Base-by-base conservation (phyloP, 495 filamentous ascomycete species). In the Aspergillus carlsbadensis region DNA sequence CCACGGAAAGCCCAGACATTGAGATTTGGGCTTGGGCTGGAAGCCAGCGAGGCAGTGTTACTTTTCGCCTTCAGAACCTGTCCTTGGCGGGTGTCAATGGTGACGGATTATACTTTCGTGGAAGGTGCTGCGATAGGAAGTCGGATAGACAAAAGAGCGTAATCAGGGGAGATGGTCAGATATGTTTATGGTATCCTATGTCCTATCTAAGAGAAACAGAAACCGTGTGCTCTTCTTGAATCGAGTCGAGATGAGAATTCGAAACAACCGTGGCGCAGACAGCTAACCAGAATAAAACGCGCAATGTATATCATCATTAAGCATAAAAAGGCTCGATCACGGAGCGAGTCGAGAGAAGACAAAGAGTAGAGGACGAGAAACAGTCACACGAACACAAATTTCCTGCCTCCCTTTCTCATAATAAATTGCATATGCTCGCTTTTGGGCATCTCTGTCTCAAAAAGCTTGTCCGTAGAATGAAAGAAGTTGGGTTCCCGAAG, bases 291-390 rank as follows among this genome's bases (percentile, higher is more conserved):
- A 54, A 52, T 18, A 46, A 17, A 36, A 48, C 40, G 36, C 35
- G 51, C 34, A 58, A 44, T 52, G 52, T 54, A 57, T 61, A 57
- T 57, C 55, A 57, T 57, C 55, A 51, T 61, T 42, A 60, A 52
- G 48, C 58, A 57, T 59, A 57, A 60, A 57, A 60, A 57, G 22
- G 21, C 47, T 56, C 46, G 37, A 56, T n/a, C 44, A 54, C 21
- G 18, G 17, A 48, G 51, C 33, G 45, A 44, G 47, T 39, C 18
- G 13, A 39, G 18, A 26, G 31, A 41, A 41, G 43, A 54, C n/a
- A 46, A 45, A 39, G 21, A 35, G 29, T 20, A 43, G 39, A 40
- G 39, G 35, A 42, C 4, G 14, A 41, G 13, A 40, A 47, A 56
- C 41, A 49, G 8, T 18, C 29, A 56, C n/a, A 40, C 10, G 13